These are phyloP conservation scores for Hordeum pubiflorum DNA, from an alignment of 202 grass and related monocot genomes.

Conservation along the genomic window DNA sequence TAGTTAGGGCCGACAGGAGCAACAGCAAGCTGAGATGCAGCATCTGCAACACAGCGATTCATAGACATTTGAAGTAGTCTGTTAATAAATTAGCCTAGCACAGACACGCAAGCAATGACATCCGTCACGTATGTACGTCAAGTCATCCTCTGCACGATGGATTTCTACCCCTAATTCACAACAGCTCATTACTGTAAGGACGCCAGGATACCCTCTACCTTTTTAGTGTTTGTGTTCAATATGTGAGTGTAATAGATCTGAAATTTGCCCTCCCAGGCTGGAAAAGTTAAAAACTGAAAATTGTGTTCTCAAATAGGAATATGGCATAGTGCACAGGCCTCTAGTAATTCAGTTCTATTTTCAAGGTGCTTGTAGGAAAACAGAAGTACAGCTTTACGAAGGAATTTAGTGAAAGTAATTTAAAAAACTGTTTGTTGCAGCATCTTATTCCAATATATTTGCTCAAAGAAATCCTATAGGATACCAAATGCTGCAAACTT, in stretches of 20 bases:
- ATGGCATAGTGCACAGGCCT: not conserved
- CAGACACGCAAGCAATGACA: not conserved
- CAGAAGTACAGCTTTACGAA: not conserved
- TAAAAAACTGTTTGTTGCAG: not conserved
- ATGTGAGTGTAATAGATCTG: not conserved
- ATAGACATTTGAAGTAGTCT: not conserved
- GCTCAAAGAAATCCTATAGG: not conserved
- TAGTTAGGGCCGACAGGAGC: not conserved
- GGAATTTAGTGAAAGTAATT: not conserved
- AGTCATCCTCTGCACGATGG: no score
- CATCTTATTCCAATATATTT: not conserved
- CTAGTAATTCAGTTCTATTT: not conserved
- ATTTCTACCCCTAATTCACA: not conserved
- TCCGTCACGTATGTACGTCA: not conserved
- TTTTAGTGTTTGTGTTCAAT: conserved; percentile 6
- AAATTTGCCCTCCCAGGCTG: not conserved
- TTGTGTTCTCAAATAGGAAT: not conserved
- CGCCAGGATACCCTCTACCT: not conserved
- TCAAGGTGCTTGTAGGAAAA: not conserved
- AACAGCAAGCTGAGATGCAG: not conserved
- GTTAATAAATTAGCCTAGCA: not conserved
- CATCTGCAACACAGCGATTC: not conserved
- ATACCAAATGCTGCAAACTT: not conserved
- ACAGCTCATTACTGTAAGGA: not conserved
- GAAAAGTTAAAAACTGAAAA: not conserved